Evolutionary conservation across 768 basidiomycete genomes (phyloP), one percentile per base, ranked within the genome.

Genomic region (Naganishia randhawae): DNA sequence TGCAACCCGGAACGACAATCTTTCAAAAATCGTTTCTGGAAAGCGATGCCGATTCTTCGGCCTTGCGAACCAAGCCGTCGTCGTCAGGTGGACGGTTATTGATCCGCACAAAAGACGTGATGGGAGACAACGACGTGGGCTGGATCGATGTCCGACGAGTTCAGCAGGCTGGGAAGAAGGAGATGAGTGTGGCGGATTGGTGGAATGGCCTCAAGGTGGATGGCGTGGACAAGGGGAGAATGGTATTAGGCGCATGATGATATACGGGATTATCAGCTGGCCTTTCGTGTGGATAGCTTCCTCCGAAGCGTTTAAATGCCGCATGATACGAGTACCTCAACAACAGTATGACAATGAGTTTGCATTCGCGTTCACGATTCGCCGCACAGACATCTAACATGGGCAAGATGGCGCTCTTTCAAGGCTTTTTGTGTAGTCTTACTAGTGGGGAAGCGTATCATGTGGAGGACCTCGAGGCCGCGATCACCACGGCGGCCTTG

Each of bases 131-230:
- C 0, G 78, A 79, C 19, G 81, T 82, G 32, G 83, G 85, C 0
- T 80, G 85, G 55, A 73, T 91, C 19, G 80, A 81, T 55, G 85
- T 90, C 1, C 80, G 80, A 1, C 79, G 80, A 69, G 80, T 92
- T 19, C 86, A 88, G 73, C 85, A 86, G 68, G 86, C 88, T 71
- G 85, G 85, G 64, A 84, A 84, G 71, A 79, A 82, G 29, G 76
- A 84, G 72, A 70, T 90, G 68, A 75, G 74, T 16, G 87, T 86
- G 2, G 84, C 81, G 68, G 87, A 87, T 61, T 92, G 89, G 87
- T 91, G 89, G 89, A 90, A 89, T 75, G 90, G 91, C 1, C 80
- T 86, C 27, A 65, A 55, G 41, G 5, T 48, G 14, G 42, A n/a
- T n/a, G n/a, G n/a, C n/a, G n/a, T n/a, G n/a, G n/a, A n/a, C 53